Percentiles rank a stretch among this genome's conserved stretches.
Conservation (phyloP, 164 flowering plant species). For the Aristolochia californica region DNA sequence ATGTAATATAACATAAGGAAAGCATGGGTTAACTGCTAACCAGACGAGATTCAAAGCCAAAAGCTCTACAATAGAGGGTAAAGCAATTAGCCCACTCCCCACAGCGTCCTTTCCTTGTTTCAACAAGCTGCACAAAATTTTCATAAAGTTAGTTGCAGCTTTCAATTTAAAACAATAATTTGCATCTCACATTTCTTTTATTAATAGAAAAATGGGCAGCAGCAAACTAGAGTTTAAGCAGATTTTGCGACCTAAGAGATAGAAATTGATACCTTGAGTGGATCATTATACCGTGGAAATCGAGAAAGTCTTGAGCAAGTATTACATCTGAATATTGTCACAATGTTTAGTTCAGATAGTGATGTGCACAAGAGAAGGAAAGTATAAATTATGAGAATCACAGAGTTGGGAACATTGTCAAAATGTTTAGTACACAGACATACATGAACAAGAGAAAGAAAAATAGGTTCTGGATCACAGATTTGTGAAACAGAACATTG, state of each 20-base stretch:
- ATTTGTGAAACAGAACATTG: too few species aligned
- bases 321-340: slow-evolving; percentile 41
- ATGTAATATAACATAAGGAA: not conserved
- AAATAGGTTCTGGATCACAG: too few species aligned
- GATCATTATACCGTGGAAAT: slow-evolving; percentile 94
- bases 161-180: too few species aligned
- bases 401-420: too few species aligned
- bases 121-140: slow-evolving; percentile 51
- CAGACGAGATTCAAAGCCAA: slow-evolving; percentile 86
- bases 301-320: slow-evolving; percentile 59
- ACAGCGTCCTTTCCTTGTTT: slow-evolving; percentile 90
- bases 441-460: too few species aligned
- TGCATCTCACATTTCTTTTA: too few species aligned
- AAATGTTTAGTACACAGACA: too few species aligned
- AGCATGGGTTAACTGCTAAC: slow-evolving; percentile 29
- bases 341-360: slow-evolving; percentile 3
- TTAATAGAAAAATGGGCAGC: not conserved
- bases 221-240: not conserved
- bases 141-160: not conserved
- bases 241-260: not conserved
- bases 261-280: slow-evolving; percentile 54
- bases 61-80: slow-evolving; percentile 88
- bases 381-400: too few species aligned
- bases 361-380: not conserved
- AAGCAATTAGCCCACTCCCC: slow-evolving; percentile 99